phyloP scores from a whole-genome alignment of 2,329 filamentous ascomycete genomes.

The Trichoderma sp. region DNA sequence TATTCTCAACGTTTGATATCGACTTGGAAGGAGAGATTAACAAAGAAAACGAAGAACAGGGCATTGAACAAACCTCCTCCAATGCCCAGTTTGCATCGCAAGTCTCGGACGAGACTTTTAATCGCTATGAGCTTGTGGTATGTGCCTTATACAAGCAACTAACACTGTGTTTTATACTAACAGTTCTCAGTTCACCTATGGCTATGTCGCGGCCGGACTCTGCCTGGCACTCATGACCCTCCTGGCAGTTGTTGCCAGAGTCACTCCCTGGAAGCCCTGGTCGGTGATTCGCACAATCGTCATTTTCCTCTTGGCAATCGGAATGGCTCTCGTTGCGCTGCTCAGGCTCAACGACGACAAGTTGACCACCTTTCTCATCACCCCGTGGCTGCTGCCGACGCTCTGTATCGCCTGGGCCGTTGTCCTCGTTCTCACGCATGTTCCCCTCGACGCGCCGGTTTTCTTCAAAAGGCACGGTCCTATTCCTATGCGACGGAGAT shows the following conservation, averaged over 20 bases:
- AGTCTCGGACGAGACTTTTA: slow-evolving; percentile 31
- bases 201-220: slow-evolving; percentile 38
- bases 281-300: slow-evolving; percentile 36
- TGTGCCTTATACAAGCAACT: slow-evolving; percentile 13
- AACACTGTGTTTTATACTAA: background rate
- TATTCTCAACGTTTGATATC: slow-evolving; percentile 38
- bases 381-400: slow-evolving; percentile 38
- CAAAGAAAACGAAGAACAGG: slow-evolving; percentile 21
- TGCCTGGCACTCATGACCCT: slow-evolving; percentile 38
- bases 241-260: slow-evolving; percentile 37
- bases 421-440: slow-evolving; percentile 39
- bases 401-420: slow-evolving; percentile 40
- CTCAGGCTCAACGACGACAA: slow-evolving; percentile 31
- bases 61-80: background rate
- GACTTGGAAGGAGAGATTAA: slow-evolving; percentile 30
- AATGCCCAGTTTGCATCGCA: slow-evolving; percentile 29
- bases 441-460: slow-evolving; percentile 29
- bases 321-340: slow-evolving; percentile 33
- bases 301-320: slow-evolving; percentile 36
- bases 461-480: slow-evolving; percentile 18
- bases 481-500: background rate
- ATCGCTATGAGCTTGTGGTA: slow-evolving; percentile 38
- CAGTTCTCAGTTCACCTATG: slow-evolving; percentile 38
- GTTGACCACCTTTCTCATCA: slow-evolving; percentile 31
- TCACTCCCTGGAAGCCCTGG: slow-evolving; percentile 37